These are phyloP conservation scores for Emergomyces orientalis DNA, from an alignment of 2,329 filamentous ascomycete species.

Conservation along the genomic window DNA sequence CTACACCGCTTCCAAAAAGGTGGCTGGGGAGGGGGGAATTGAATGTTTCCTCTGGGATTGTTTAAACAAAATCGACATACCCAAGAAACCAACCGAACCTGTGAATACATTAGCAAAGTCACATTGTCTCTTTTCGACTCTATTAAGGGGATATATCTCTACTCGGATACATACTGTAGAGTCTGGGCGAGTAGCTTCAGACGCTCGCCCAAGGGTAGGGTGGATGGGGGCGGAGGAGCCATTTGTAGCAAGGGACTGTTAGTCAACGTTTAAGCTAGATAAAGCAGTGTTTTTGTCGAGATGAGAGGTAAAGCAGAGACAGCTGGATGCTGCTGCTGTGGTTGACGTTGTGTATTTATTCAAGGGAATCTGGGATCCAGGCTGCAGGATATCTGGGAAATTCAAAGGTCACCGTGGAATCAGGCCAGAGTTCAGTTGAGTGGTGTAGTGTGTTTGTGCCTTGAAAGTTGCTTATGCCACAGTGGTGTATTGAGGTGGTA, in stretches of 20 bases:
- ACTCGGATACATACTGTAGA: constrained; percentile 66
- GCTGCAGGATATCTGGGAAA: constrained; percentile 1
- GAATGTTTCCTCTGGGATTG: background rate
- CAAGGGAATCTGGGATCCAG: background rate
- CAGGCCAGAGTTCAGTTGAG: background rate
- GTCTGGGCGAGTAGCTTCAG: constrained; percentile 74
- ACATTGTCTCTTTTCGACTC: background rate
- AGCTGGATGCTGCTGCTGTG: background rate
- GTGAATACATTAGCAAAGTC: constrained; percentile 22
- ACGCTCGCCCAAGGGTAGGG: constrained; percentile 62
- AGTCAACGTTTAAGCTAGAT: background rate
- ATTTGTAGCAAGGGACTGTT: constrained; percentile 34
- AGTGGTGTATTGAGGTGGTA: background rate
- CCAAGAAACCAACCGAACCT: constrained; percentile 66
- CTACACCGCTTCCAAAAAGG: background rate
- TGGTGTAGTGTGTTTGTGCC: background rate
- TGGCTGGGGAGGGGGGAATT: constrained; percentile 6
- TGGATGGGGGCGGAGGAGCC: constrained; percentile 65
- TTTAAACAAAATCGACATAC: constrained; percentile 45
- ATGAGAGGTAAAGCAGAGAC: background rate
- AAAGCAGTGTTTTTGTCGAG: background rate
- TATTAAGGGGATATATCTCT: constrained; percentile 2
- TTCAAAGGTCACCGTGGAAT: background rate
- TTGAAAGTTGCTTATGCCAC: background rate
- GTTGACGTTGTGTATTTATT: background rate